Base-by-base conservation (phyloP, 768 basidiomycete species). In the Lepiota subincarnata region DNA sequence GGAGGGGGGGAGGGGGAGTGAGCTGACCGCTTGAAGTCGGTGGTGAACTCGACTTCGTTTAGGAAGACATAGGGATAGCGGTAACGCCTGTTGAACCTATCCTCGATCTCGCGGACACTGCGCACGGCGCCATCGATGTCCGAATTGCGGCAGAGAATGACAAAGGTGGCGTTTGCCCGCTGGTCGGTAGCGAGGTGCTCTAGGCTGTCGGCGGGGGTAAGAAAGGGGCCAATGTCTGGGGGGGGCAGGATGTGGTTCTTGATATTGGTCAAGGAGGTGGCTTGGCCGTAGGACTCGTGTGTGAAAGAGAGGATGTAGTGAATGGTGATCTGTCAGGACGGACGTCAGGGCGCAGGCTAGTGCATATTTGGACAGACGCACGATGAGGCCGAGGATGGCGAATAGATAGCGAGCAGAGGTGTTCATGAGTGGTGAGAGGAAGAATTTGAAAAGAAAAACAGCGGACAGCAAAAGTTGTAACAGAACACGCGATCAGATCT, bases 61-160 rank as follows among this genome's bases (percentile, higher is more conserved):
- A 96, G 73, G 68, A 96, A 82, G 31, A 91, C 84, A 68, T 88
- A 95, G 4, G 91, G 89, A 62, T 96, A 95, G 38, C 76, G 71
- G 57, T 82, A 86, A 60, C 79, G 78, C 48, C 76, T 74, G 69
- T 96, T 96, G 69, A 94, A 95, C 45, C 86, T 73, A 60, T 87
- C 84, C 71, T 96, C 93, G 59, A 92, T 73, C 68, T 85, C 80
- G 61, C 82, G 79, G 58, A 94, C 80, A 57, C 84, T 86, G 53
- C 72, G 73, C 53, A 89, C 71, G 28, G 87, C 81, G 2, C 75
- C 75, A n/a, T 76, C 62, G 18, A 87, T 55, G 59, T 91, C 89
- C 40, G 70, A 68, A 65, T 91, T 91, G 40, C 88, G 70, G 34
- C 80, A 84, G 14, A 96, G 76, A 38, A 77, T 72, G 18, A 76